These are phyloP conservation scores for Blastomyces emzantsi DNA, from an alignment of 2,329 filamentous ascomycete genomes.

Conservation along the genomic window DNA sequence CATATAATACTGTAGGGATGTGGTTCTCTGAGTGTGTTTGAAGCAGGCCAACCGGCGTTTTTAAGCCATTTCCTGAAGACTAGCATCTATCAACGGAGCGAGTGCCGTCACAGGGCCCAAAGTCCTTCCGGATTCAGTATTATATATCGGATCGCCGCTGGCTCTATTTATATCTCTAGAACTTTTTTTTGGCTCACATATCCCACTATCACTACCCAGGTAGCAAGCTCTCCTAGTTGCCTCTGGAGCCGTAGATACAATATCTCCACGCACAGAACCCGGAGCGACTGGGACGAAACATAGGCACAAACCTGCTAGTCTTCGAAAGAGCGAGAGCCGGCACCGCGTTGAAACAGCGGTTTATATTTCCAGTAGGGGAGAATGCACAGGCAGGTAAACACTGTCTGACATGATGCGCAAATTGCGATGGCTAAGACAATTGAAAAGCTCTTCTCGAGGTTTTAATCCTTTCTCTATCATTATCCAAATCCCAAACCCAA, in stretches of 20 bases:
- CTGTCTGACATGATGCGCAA: no score
- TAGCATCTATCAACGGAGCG: background rate
- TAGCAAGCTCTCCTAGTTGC: background rate
- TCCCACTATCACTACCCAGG: background rate
- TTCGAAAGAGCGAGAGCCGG: background rate
- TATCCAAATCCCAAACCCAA: no score
- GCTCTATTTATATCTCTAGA: background rate
- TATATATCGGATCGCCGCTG: background rate
- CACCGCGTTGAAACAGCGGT: background rate
- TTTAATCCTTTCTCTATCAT: no score
- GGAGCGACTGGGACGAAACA: no score
- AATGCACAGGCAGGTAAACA: no score
- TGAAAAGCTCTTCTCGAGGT: no score
- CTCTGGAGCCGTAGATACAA: no score
- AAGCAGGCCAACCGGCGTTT: background rate
- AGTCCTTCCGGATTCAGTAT: background rate
- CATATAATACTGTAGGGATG: no score
- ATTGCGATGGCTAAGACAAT: no score
- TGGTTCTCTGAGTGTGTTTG: no score
- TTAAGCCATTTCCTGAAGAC: background rate
- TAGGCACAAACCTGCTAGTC: background rate
- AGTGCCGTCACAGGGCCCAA: background rate
- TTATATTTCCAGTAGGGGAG: background rate
- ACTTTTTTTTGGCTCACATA: background rate
- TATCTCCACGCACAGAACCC: no score